Percentiles rank a stretch among this genome's conserved stretches.
Evolutionary conservation across 2,329 filamentous ascomycete species (phyloP).

Genomic region (Fusarium marasasianum): DNA sequence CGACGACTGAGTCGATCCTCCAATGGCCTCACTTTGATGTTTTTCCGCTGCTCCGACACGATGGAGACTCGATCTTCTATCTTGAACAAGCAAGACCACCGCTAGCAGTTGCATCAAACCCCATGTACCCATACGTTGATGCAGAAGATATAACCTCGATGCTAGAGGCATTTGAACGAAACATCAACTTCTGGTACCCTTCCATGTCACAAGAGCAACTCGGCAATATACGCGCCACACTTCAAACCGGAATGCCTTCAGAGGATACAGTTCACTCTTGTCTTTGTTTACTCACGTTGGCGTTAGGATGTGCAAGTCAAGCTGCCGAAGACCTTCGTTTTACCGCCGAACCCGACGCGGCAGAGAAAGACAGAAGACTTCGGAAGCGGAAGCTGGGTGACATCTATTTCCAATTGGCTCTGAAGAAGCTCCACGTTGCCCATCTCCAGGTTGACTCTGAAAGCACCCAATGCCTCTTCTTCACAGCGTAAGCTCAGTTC

Average conservation of each 20-base stretch:
- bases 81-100: conserved; percentile 55
- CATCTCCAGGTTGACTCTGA: conserved; percentile 58
- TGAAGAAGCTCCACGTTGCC: conserved; percentile 57
- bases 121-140: conserved; percentile 55
- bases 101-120: conserved; percentile 46
- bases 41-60: conserved; percentile 54
- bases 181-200: conserved; percentile 64
- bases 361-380: conserved; percentile 45
- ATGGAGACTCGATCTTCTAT: conserved; percentile 57
- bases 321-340: conserved; percentile 46
- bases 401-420: conserved; percentile 56
- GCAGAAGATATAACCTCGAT: conserved; percentile 53
- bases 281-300: conserved; percentile 57
- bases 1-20: conserved; percentile 60
- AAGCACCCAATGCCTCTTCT: conserved; percentile 61
- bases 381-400: conserved; percentile 50
- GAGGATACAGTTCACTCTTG: conserved; percentile 53
- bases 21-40: conserved; percentile 61
- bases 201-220: conserved; percentile 56
- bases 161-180: conserved; percentile 55
- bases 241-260: conserved; percentile 48
- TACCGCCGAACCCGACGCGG: conserved; percentile 18
- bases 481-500: conserved; percentile 58
- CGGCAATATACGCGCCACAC: conserved; percentile 43
- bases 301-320: conserved; percentile 58